phyloP scores from a whole-genome alignment of 2,329 filamentous ascomycete species.

The Epicoccum nigrum region DNA sequence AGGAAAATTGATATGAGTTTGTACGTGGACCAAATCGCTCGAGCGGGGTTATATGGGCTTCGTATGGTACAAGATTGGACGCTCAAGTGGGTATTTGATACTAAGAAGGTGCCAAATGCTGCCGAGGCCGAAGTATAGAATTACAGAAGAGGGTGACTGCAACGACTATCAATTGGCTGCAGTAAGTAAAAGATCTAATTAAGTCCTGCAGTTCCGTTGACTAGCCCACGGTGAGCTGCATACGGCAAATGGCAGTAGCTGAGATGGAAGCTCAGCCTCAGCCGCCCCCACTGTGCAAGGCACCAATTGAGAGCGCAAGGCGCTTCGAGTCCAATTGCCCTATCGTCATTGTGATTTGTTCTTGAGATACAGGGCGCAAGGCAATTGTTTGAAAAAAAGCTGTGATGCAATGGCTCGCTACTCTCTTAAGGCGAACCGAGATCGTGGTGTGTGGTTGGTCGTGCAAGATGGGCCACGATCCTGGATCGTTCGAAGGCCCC shows the following conservation, averaged over 20 bases:
- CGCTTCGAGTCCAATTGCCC: background rate
- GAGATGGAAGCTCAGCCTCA: slow-evolving; percentile 26
- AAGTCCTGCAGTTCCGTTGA: slow-evolving; percentile 11
- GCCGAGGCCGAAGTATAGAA: background rate
- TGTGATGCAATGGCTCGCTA: background rate
- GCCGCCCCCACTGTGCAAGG: slow-evolving; percentile 19
- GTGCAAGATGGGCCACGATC: slow-evolving; percentile 8
- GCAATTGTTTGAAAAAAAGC: background rate
- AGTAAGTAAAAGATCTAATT: background rate
- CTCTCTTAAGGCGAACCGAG: slow-evolving; percentile 1
- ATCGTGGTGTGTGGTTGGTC: slow-evolving; percentile 4
- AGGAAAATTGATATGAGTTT: no score
- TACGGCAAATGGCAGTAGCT: slow-evolving; percentile 22
- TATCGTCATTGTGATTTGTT: background rate
- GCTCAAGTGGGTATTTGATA: no score
- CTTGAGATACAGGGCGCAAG: background rate
- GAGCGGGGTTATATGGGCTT: no score
- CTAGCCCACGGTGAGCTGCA: slow-evolving; percentile 19
- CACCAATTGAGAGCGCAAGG: slow-evolving; percentile 4
- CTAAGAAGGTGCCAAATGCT: background rate
- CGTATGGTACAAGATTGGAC: no score
- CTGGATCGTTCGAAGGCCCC: background rate
- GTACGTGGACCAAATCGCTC: no score
- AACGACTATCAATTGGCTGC: slow-evolving; percentile 7
- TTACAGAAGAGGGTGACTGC: background rate